These are phyloP conservation scores for Amborella trichopoda DNA, from an alignment of 164 flowering plant species.

Conservation along the genomic window DNA sequence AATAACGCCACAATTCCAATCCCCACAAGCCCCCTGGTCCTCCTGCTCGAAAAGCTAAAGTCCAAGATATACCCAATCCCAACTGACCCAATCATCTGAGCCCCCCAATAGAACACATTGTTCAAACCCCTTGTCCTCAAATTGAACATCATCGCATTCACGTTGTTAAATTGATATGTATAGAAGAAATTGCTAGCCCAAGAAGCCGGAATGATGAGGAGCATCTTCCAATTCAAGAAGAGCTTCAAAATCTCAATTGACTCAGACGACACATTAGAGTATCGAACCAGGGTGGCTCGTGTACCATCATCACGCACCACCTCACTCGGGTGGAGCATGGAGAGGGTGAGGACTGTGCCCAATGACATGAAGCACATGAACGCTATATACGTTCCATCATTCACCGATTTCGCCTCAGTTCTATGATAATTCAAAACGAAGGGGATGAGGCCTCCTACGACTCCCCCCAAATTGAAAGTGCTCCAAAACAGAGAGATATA, in stretches of 20 bases:
- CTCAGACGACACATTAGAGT: slow-evolving; percentile 48
- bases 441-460: slow-evolving; percentile 86
- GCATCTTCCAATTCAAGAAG: slow-evolving; percentile 81
- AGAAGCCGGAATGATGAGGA: slow-evolving; percentile 64
- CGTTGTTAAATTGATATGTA: slow-evolving; percentile 81
- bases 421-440: slow-evolving; percentile 60
- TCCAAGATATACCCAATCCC: slow-evolving; percentile 68
- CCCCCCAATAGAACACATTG: slow-evolving; percentile 95
- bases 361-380: slow-evolving; percentile 77
- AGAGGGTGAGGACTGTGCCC: slow-evolving; percentile 52
- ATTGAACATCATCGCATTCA: slow-evolving; percentile 60
- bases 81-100: slow-evolving; percentile 86
- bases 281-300: slow-evolving; percentile 40
- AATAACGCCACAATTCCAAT: slow-evolving; percentile 41
- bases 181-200: slow-evolving; percentile 95
- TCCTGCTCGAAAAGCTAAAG: slow-evolving; percentile 65
- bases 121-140: slow-evolving; percentile 83
- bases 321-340: slow-evolving; percentile 45
- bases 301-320: slow-evolving; percentile 78
- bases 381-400: slow-evolving; percentile 74
- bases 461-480: slow-evolving; percentile 90
- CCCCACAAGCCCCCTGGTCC: slow-evolving; percentile 61
- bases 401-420: slow-evolving; percentile 45
- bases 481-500: slow-evolving; percentile 86
- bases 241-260: slow-evolving; percentile 42